These are phyloP conservation scores for Candida verbasci DNA, from an alignment of 805 yeast species.

Conservation along the genomic window DNA sequence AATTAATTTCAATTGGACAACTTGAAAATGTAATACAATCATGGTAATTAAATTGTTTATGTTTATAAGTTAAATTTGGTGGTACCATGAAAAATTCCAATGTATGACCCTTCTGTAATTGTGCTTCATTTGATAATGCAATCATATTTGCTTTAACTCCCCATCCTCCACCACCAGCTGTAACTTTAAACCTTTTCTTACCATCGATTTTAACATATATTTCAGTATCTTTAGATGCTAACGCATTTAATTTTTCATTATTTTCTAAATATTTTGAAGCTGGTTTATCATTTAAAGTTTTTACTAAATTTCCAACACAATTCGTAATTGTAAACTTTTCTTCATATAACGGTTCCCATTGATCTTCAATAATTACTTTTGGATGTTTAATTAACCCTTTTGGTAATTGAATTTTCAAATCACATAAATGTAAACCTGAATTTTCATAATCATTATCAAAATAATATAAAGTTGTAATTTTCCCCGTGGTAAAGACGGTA, in stretches of 20 bases:
- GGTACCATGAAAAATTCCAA: slow-evolving; percentile 45
- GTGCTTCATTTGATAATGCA: slow-evolving; percentile 60
- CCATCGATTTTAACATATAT: slow-evolving; percentile 31
- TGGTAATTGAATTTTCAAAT: slow-evolving; percentile 22
- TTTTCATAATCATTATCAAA: slow-evolving; percentile 13
- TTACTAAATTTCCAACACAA: slow-evolving; percentile 55
- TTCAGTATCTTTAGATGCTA: slow-evolving; percentile 40
- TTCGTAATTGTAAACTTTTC: slow-evolving; percentile 41
- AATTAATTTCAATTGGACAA: slow-evolving; percentile 25
- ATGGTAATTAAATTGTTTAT: slow-evolving; percentile 8
- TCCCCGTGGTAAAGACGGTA: slow-evolving; percentile 33
- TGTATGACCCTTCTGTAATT: slow-evolving; percentile 39
- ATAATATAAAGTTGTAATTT: slow-evolving; percentile 32
- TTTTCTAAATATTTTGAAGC: slow-evolving; percentile 56
- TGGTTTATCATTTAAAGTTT: slow-evolving; percentile 48
- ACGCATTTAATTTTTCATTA: slow-evolving; percentile 33
- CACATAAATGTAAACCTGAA: slow-evolving; percentile 27
- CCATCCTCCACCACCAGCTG: slow-evolving; percentile 79
- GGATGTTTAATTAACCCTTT: slow-evolving; percentile 8
- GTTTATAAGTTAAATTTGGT: slow-evolving; percentile 24
- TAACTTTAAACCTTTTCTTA: slow-evolving; percentile 41
- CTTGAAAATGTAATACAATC: slow-evolving; percentile 24
- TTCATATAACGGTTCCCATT: slow-evolving; percentile 30
- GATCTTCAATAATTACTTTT: slow-evolving; percentile 15
- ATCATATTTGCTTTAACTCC: slow-evolving; percentile 62